phyloP scores from a whole-genome alignment of 495 filamentous ascomycete species.

The Collariella sp. region DNA sequence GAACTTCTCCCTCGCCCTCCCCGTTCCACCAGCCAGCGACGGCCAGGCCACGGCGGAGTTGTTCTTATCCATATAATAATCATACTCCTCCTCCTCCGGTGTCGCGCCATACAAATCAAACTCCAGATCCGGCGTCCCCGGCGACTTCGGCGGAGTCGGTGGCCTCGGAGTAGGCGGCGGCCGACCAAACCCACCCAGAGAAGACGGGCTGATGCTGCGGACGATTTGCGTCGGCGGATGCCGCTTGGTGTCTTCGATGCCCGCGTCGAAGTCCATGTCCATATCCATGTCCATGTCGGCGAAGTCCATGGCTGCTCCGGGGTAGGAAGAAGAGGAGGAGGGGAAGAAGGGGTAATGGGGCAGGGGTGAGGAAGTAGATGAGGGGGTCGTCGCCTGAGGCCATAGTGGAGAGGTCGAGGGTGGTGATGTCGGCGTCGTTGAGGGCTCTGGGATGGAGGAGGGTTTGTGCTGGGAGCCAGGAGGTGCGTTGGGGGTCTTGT shows the following conservation, averaged over 20 bases:
- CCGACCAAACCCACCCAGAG: slow-evolving; percentile 37
- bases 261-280: slow-evolving; percentile 43
- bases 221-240: slow-evolving; percentile 33
- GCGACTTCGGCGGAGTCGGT: slow-evolving; percentile 30
- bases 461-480: slow-evolving; percentile 30
- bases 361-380: slow-evolving; percentile 43
- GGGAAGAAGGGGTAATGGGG: slow-evolving; percentile 23
- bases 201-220: slow-evolving; percentile 41
- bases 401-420: slow-evolving; percentile 29
- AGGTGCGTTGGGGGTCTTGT: slow-evolving; percentile 6
- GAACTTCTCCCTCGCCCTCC: slow-evolving; percentile 19
- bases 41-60: no score
- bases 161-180: slow-evolving; percentile 28
- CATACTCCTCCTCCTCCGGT: slow-evolving; percentile 25
- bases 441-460: slow-evolving; percentile 28
- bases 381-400: slow-evolving; percentile 41
- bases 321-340: no score
- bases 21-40: slow-evolving; percentile 8
- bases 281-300: slow-evolving; percentile 15
- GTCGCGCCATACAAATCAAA: slow-evolving; percentile 19
- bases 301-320: no score
- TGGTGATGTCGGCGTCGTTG: slow-evolving; percentile 33
- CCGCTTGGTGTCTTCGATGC: slow-evolving; percentile 41
- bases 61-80: slow-evolving; percentile 39
- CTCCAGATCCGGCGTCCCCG: slow-evolving; percentile 25